A percentile compares a stretch with the other conserved stretches of the same genome.
These are phyloP conservation scores for Aegilops sharonensis DNA, from an alignment of 176 grass and related monocot species.

Conservation along the genomic window DNA sequence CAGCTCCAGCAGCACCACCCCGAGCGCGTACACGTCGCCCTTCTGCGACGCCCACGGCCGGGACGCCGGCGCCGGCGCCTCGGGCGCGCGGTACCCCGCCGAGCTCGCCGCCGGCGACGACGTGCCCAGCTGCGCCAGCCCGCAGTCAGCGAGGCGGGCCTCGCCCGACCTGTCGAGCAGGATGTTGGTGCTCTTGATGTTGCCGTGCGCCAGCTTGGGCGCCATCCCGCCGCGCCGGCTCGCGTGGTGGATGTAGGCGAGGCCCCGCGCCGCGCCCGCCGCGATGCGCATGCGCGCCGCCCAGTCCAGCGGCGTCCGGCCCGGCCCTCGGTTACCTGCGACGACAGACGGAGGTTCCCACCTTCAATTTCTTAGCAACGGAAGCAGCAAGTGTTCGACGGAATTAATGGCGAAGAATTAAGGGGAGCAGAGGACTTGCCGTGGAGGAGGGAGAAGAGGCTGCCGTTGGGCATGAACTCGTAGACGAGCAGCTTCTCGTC, in stretches of 20 bases:
- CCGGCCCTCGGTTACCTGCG: conserved; percentile 76
- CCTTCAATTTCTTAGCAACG: not conserved
- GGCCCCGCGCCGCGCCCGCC: conserved; percentile 52
- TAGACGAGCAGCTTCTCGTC: conserved; percentile 99
- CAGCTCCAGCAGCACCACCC: conserved; percentile 89
- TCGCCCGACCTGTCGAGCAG: conserved; percentile 61
- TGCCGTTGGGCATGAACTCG: conserved; percentile 97
- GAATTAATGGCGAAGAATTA: not conserved
- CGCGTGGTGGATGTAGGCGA: conserved; percentile 87
- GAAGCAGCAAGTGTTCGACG: not conserved
- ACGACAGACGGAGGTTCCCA: not conserved
- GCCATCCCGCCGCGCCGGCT: conserved; percentile 47
- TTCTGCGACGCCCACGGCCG: conserved; percentile 79
- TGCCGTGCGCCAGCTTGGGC: conserved; percentile 76
- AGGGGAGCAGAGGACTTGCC: conserved; percentile 32
- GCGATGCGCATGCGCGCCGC: conserved; percentile 65
- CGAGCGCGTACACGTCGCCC: conserved; percentile 90
- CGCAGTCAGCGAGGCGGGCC: conserved; percentile 73
- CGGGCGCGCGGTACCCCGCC: conserved; percentile 71
- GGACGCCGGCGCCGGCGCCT: conserved; percentile 53
- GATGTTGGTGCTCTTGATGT: conserved; percentile 89
- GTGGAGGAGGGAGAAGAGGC: conserved; percentile 83
- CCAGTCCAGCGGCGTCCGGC: conserved; percentile 88
- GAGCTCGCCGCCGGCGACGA: conserved; percentile 34
- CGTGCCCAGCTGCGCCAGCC: conserved; percentile 58